Evolutionary conservation across 768 basidiomycete species (phyloP).

Genomic region (Pisolithus sp.): DNA sequence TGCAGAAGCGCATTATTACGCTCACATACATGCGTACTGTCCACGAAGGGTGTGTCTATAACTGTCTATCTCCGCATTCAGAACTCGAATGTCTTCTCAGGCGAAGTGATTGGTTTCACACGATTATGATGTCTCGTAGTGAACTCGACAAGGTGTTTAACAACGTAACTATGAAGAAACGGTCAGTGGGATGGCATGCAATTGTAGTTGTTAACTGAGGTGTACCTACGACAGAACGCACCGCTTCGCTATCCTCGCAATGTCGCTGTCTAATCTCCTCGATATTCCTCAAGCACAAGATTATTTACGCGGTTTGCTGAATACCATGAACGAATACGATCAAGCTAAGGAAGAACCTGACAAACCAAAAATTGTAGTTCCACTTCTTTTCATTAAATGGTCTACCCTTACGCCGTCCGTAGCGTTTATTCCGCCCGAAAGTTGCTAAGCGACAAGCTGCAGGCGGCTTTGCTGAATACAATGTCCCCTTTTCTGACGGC

Average conservation of each 20-base stretch:
- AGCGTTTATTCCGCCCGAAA: conserved; percentile 59
- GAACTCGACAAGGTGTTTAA: conserved; percentile 75
- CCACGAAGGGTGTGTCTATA: conserved; percentile 68
- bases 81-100: conserved; percentile 31
- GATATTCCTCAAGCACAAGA: conserved; percentile 79
- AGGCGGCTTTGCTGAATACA: conserved; percentile 53
- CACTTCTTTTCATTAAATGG: not conserved
- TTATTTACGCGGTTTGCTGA: conserved; percentile 66
- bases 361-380: conserved; percentile 64
- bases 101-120: conserved; percentile 83
- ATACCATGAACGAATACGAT: conserved; percentile 72
- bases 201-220: conserved; percentile 1
- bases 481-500: conserved; percentile 51
- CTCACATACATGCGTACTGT: conserved; percentile 80
- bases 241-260: conserved; percentile 78
- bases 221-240: conserved; percentile 48
- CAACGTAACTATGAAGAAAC: conserved; percentile 70
- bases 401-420: conserved; percentile 11
- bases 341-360: conserved; percentile 48
- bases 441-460: conserved; percentile 45
- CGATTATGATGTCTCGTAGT: conserved; percentile 65
- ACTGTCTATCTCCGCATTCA: not conserved
- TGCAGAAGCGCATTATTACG: conserved; percentile 80
- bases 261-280: conserved; percentile 77
- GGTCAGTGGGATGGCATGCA: conserved; percentile 37